Percentiles rank a stretch among this genome's conserved stretches.
phyloP scores from a whole-genome alignment of 108 stramenopile species.

The Parietichytrium sp. region DNA sequence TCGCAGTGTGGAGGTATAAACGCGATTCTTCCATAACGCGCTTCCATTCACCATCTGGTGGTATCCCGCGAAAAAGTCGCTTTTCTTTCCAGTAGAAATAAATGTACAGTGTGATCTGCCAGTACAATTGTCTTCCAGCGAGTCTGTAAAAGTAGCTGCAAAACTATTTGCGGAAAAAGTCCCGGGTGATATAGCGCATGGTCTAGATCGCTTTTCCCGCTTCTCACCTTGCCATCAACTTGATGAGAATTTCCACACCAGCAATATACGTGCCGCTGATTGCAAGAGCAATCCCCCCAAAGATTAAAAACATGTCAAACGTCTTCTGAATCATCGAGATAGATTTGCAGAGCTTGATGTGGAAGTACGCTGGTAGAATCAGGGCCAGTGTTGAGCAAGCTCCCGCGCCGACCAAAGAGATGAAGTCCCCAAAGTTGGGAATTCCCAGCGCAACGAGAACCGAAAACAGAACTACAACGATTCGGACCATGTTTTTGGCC shows the following conservation, averaged over 20 bases:
- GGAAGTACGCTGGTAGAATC: neutral
- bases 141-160: too few species aligned
- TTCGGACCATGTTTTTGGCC: neutral
- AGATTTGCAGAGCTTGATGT: neutral
- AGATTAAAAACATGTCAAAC: neutral
- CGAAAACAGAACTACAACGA: neutral
- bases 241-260: conserved; percentile 1
- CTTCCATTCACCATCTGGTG: too few species aligned
- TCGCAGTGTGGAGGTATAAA: too few species aligned
- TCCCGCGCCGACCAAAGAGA: conserved; percentile 19
- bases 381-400: conserved; percentile 14
- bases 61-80: too few species aligned
- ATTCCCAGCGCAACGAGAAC: conserved; percentile 11
- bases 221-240: too few species aligned
- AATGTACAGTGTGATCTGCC: too few species aligned
- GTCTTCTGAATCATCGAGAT: neutral
- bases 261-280: conserved; percentile 4
- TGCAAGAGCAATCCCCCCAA: neutral
- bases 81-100: too few species aligned
- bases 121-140: too few species aligned
- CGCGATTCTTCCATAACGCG: too few species aligned
- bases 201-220: too few species aligned
- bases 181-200: too few species aligned
- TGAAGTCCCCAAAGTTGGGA: conserved; percentile 36
- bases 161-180: too few species aligned